Percentiles rank a stretch among this genome's conserved stretches.
Conservation (phyloP, 495 filamentous ascomycete genomes). For the Xylaria telfairii region DNA sequence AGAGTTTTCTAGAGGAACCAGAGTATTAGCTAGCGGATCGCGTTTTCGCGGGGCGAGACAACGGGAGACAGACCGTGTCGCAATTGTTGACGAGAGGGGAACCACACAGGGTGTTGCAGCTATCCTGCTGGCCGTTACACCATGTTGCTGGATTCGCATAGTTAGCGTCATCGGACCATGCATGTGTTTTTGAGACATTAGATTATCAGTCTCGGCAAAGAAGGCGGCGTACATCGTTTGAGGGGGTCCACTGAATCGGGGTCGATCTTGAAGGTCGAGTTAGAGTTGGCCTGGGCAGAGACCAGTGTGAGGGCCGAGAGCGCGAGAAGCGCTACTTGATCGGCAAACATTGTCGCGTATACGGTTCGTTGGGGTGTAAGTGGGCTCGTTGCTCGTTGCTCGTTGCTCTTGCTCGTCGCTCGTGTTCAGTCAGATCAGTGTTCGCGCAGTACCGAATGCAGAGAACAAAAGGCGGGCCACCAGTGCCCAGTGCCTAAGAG, state of each 20-base stretch:
- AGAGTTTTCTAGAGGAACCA: slow-evolving; percentile 31
- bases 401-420: background rate
- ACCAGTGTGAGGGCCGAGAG: slow-evolving; percentile 41
- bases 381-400: background rate
- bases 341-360: slow-evolving; percentile 36
- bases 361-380: background rate
- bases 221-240: slow-evolving; percentile 29
- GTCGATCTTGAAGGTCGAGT: slow-evolving; percentile 44
- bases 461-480: background rate
- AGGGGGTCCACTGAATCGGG: slow-evolving; percentile 32
- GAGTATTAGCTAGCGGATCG: background rate
- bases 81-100: slow-evolving; percentile 37
- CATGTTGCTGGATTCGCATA: slow-evolving; percentile 38
- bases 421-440: background rate
- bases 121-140: slow-evolving; percentile 42
- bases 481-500: background rate
- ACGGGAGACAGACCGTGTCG: slow-evolving; percentile 35
- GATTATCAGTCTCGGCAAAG: background rate
- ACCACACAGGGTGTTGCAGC: slow-evolving; percentile 45
- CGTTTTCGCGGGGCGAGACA: background rate
- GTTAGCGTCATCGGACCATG: slow-evolving; percentile 20
- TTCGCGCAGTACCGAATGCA: slow-evolving; percentile 16
- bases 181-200: background rate
- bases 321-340: slow-evolving; percentile 38
- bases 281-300: slow-evolving; percentile 42